A percentile compares a stretch with the other conserved stretches of the same genome.
Evolutionary conservation across 306 rosid species (phyloP).

Genomic region (Castanea crenata): DNA sequence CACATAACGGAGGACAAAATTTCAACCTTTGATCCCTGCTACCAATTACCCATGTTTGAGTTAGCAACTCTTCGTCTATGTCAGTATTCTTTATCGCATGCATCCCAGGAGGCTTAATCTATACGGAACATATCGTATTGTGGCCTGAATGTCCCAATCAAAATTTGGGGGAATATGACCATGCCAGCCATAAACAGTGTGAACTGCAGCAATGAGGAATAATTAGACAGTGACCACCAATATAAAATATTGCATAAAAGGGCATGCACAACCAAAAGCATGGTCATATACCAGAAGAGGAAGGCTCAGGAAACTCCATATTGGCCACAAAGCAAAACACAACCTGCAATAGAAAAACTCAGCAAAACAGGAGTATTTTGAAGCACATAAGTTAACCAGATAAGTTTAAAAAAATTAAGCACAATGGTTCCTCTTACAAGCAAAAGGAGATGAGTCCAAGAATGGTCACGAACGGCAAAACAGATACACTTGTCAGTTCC

Average conservation of each 20-base stretch:
- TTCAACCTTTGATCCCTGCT: constrained; percentile 38
- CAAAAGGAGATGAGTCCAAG: constrained; percentile 82
- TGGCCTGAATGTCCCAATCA: constrained; percentile 66
- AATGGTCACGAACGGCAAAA: constrained; percentile 73
- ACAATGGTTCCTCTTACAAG: constrained; percentile 57
- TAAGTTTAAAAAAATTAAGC: constrained; percentile 6
- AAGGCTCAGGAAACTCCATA: constrained; percentile 87
- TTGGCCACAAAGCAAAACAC: constrained; percentile 93
- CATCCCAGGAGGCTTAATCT: constrained; percentile 57
- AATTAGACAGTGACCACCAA: constrained; percentile 25
- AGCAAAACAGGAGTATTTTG: constrained; percentile 27
- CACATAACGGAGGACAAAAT: constrained; percentile 37
- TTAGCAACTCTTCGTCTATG: constrained; percentile 56
- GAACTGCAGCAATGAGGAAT: constrained; percentile 64
- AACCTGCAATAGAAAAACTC: constrained; percentile 45
- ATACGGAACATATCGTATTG: constrained; percentile 71
- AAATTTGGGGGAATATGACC: constrained; percentile 78
- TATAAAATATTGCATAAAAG: constrained; percentile 3
- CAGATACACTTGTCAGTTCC: constrained; percentile 72
- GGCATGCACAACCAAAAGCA: constrained; percentile 3
- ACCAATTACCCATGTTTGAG: constrained; percentile 31
- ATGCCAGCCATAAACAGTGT: constrained; percentile 95
- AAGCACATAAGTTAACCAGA: constrained; percentile 1
- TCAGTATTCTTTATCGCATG: constrained; percentile 51
- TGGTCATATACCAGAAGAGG: constrained; percentile 82